Evolutionary conservation across 1,139 yeast genomes (phyloP).

Genomic region (Kurtzmaniella quercitrusa): DNA sequence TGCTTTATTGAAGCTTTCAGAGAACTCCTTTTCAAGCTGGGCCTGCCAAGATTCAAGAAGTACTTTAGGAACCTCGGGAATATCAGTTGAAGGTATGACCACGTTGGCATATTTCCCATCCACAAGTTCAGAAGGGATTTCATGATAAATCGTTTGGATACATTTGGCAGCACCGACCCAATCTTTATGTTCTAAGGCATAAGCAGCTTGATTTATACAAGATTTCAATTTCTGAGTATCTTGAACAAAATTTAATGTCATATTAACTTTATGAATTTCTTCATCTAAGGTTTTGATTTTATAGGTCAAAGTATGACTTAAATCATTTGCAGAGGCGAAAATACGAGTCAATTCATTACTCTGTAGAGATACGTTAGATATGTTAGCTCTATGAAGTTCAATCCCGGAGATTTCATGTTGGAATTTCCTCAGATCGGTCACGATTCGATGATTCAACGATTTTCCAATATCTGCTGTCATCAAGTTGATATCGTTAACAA

Average conservation of each 20-base stretch:
- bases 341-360: slow-evolving; percentile 48
- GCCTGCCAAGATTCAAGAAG: slow-evolving; percentile 56
- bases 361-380: slow-evolving; percentile 30
- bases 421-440: slow-evolving; percentile 24
- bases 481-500: slow-evolving; percentile 19
- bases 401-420: slow-evolving; percentile 34
- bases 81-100: slow-evolving; percentile 85
- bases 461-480: slow-evolving; percentile 18
- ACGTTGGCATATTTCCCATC: slow-evolving; percentile 71
- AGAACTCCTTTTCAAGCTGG: slow-evolving; percentile 55
- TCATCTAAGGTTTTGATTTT: slow-evolving; percentile 66
- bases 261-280: slow-evolving; percentile 65
- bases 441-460: slow-evolving; percentile 23
- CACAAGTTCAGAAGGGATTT: slow-evolving; percentile 50
- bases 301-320: slow-evolving; percentile 64
- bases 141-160: slow-evolving; percentile 46
- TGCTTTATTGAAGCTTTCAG: slow-evolving; percentile 63
- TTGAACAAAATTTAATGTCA: slow-evolving; percentile 61
- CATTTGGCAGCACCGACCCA: slow-evolving; percentile 73
- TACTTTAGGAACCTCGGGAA: slow-evolving; percentile 75
- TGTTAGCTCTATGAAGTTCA: slow-evolving; percentile 35
- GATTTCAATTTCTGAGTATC: slow-evolving; percentile 61
- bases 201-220: slow-evolving; percentile 62
- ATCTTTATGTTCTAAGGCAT: slow-evolving; percentile 62
- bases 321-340: slow-evolving; percentile 56